These are phyloP conservation scores for Geotrichum carabidarum DNA, from an alignment of 1,139 yeast genomes.

Conservation along the genomic window DNA sequence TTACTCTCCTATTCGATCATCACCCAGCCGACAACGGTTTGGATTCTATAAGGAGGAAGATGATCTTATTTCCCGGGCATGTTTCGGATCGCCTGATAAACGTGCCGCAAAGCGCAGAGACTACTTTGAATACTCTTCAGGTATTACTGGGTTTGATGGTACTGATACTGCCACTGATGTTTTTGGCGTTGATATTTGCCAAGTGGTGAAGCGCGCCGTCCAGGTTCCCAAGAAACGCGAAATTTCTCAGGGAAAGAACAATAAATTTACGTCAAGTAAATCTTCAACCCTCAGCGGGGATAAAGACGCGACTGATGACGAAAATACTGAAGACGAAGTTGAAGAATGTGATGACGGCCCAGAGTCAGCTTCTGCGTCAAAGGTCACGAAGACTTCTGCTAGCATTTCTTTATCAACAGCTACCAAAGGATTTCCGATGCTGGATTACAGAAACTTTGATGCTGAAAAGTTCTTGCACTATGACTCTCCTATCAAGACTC, in stretches of 20 bases:
- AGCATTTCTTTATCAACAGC: background rate
- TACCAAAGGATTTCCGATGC: slow-evolving; percentile 1
- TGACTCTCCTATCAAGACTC: slow-evolving; percentile 34
- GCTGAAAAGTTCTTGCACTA: slow-evolving; percentile 22
- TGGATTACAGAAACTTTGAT: slow-evolving; percentile 15
- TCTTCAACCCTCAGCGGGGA: slow-evolving; percentile 11
- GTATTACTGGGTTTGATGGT: slow-evolving; percentile 24
- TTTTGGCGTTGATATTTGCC: slow-evolving; percentile 54
- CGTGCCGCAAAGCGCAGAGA: slow-evolving; percentile 33
- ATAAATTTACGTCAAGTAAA: background rate
- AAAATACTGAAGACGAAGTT: slow-evolving; percentile 14
- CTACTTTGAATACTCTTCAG: slow-evolving; percentile 31
- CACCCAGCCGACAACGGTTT: slow-evolving; percentile 13
- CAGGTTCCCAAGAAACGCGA: slow-evolving; percentile 27
- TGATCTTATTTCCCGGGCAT: slow-evolving; percentile 46
- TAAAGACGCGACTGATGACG: slow-evolving; percentile 19
- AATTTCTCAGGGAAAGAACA: background rate
- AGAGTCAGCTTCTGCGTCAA: background rate
- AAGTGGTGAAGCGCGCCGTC: slow-evolving; percentile 53
- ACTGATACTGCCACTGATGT: slow-evolving; percentile 39
- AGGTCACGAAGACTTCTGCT: background rate
- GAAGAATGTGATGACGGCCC: background rate
- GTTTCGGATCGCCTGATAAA: slow-evolving; percentile 41
- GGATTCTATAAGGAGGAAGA: slow-evolving; percentile 43
- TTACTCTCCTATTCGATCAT: slow-evolving; percentile 13